Evolutionary conservation across 2,329 filamentous ascomycete species (phyloP), one percentile per base, ranked within the genome.

Genomic region (Acrocalymma vagum): DNA sequence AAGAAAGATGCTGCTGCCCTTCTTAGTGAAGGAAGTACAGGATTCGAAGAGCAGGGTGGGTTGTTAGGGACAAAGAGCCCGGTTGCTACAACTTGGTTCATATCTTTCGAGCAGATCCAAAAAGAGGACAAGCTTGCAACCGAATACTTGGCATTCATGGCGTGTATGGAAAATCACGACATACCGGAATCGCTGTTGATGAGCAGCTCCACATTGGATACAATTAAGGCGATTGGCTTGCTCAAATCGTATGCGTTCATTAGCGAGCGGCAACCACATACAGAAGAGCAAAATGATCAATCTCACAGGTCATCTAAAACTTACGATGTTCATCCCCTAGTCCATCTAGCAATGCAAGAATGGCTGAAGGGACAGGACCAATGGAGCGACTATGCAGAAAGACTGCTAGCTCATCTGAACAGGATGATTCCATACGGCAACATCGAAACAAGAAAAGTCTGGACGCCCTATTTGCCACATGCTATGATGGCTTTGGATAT

Each of bases 71-170:
- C 57, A 8, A 46, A 61, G 28, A 71, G 67, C 40, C 50, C 69
- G 8, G 55, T 73, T 18, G 59, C 60, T 6, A 65, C 52, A 9
- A 72, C 67, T 14, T 73, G 63, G 68, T 45, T 64, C 4, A 62
- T 72, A 17, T 70, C 67, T 10, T 72, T 73, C 30, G 43, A 66
- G 5, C 57, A 69, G 26, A 72, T 73, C 18, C 53, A 48, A 24
- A 37, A 42, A 13, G 21, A 51, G 9, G 44, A 72, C 42, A 25
- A 37, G n/a, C 35, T 69, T n/a, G 71, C 71, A 5, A 54, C 54
- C 2, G 55, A 69, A 11, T 66, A 66, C 34, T 51, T 73, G 14
- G 67, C 52, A 8, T 65, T 67, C 9, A 68, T 72, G 49, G 56
- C 64, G n/a, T 71, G 63, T 40, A 48, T 71, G 16, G 31, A 63